Conservation (phyloP, 257 asterid species). For the Primulina huaijiensis region DNA sequence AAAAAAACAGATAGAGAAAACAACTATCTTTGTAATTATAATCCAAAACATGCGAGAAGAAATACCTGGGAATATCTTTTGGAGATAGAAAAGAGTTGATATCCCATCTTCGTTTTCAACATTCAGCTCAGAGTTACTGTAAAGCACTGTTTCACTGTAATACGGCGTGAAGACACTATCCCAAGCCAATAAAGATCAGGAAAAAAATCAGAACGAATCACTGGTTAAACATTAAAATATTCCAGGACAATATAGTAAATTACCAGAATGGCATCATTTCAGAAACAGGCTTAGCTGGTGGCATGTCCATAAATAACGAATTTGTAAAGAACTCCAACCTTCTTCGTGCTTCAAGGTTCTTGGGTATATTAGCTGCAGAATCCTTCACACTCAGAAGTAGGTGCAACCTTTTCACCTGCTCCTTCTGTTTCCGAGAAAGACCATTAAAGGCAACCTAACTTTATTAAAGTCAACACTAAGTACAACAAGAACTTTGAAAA, state of each 20-base stretch:
- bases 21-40: background rate
- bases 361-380: slow-evolving; percentile 89
- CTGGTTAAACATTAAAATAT: slow-evolving; percentile 15
- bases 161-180: slow-evolving; percentile 97
- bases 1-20: slow-evolving; percentile 7
- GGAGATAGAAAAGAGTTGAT: slow-evolving; percentile 89
- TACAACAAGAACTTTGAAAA: slow-evolving; percentile 14
- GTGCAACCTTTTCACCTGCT: slow-evolving; percentile 93
- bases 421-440: slow-evolving; percentile 53
- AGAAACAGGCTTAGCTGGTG: slow-evolving; percentile 83
- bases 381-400: slow-evolving; percentile 96
- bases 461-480: slow-evolving; percentile 3
- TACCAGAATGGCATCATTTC: slow-evolving; percentile 98
- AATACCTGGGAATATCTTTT: slow-evolving; percentile 93
- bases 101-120: slow-evolving; percentile 98
- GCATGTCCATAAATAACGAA: slow-evolving; percentile 95
- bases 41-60: slow-evolving; percentile 18
- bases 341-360: slow-evolving; percentile 95
- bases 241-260: slow-evolving; percentile 1
- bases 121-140: slow-evolving; percentile 86
- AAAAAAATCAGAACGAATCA: slow-evolving; percentile 28
- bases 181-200: slow-evolving; percentile 28
- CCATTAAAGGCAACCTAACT: slow-evolving; percentile 11
- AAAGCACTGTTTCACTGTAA: slow-evolving; percentile 97
- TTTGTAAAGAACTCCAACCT: slow-evolving; percentile 84